Base-by-base conservation (phyloP, 2,329 filamentous ascomycete species). In the Grosmannia clavigera region DNA sequence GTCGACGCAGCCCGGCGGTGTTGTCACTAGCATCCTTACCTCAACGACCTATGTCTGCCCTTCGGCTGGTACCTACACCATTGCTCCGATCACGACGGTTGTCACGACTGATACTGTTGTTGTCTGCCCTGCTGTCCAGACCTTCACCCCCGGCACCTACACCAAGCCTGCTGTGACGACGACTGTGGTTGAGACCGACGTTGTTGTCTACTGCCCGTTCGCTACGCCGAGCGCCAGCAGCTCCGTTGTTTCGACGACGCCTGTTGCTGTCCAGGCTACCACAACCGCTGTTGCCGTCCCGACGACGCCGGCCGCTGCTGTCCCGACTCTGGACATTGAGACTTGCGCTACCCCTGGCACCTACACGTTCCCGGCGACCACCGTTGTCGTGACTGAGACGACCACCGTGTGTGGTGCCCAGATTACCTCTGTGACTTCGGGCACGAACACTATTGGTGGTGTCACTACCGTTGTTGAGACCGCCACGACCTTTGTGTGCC, bases 301-400 rank as follows among this genome's bases (percentile, higher is more conserved):
- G 33, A 35, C 33, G 33, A 35, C 33, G 33, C 7, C 33, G 54
- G 54, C 66, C 48, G 64, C 67, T 31, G 58, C 67, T 54, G 61
- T 66, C 33, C 81, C 81, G 53, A 83, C 80, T 27, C 78, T 79
- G 25, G 70, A 78, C 65, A 70, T 76, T 57, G 74, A 78, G 73
- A 74, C 74, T 58, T 86, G 79, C 78, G 75, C 82, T 59, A 85
- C 83, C 55, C 82, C 87, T 38, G 87, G 87, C 72, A 81, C 80
- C 64, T 91, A 90, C 78, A 90, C 87, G 66, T 83, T 89, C 78
- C 84, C 85, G 66, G 85, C 86, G 62, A 87, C 81, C 66, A 92
- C 87, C 64, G 69, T 88, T 65, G 85, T 82, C 62, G 74, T 91
- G 65, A 84, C 78, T 64, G 76, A 83, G 71, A 80, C 81, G 62